phyloP scores from a whole-genome alignment of 257 asterid genomes.

The Gynochthodes officinalis region DNA sequence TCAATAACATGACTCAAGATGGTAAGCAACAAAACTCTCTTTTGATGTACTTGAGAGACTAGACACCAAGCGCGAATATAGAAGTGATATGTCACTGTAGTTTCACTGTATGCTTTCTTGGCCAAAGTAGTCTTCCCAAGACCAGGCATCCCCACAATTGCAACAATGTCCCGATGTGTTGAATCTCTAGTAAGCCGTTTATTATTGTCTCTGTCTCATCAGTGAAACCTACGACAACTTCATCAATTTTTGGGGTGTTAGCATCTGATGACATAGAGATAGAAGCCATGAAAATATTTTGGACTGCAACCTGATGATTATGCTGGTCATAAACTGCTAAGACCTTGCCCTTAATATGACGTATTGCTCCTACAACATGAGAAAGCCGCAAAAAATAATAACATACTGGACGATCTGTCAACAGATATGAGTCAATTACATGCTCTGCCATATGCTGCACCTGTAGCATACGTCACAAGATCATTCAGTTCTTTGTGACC shows the following conservation, averaged over 20 bases:
- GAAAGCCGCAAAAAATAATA: neutral
- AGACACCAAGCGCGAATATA: constrained; percentile 41
- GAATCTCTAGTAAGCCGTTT: constrained; percentile 31
- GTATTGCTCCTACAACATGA: neutral
- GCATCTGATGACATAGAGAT: neutral
- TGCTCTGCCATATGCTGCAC: constrained; percentile 31
- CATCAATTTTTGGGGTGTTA: constrained; percentile 12
- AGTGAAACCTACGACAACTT: constrained; percentile 45
- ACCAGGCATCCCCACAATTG: constrained; percentile 44
- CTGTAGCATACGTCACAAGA: neutral
- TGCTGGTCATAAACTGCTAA: neutral
- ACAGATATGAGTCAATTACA: constrained; percentile 34
- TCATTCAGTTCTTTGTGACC: constrained; percentile 1
- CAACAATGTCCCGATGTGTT: constrained; percentile 25
- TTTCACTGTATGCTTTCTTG: constrained; percentile 31
- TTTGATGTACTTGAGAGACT: constrained; percentile 36
- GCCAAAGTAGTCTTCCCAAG: constrained; percentile 28
- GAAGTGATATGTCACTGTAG: constrained; percentile 28
- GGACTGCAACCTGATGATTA: neutral
- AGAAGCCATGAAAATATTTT: neutral
- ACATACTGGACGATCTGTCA: constrained; percentile 17
- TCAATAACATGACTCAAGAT: constrained; percentile 29
- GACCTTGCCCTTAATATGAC: neutral
- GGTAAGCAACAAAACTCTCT: constrained; percentile 33
- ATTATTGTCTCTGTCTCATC: constrained; percentile 40